These are phyloP conservation scores for Penicillium argentinense DNA, from an alignment of 495 filamentous ascomycete genomes.

Conservation along the genomic window DNA sequence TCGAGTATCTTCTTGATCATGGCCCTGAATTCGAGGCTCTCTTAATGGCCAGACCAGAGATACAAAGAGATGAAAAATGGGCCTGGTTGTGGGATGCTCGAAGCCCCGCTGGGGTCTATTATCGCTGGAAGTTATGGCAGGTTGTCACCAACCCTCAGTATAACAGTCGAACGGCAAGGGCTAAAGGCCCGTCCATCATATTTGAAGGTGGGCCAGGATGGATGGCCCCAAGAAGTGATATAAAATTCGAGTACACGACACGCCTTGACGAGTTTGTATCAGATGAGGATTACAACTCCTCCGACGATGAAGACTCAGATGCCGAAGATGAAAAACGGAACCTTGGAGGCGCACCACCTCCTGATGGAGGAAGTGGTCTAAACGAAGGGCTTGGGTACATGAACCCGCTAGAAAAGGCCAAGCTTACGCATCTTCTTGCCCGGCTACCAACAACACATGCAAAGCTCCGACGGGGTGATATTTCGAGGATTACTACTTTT, in stretches of 20 bases:
- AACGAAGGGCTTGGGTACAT: conserved; percentile 70
- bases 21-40: conserved; percentile 91
- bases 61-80: conserved; percentile 84
- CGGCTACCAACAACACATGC: conserved; percentile 76
- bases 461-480: conserved; percentile 78
- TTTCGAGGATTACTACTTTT: conserved; percentile 83
- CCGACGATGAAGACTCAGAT: conserved; percentile 83
- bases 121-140: conserved; percentile 89
- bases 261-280: conserved; percentile 73
- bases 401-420: conserved; percentile 80
- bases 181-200: conserved; percentile 38
- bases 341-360: conserved; percentile 50
- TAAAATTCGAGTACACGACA: conserved; percentile 76
- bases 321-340: conserved; percentile 64
- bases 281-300: conserved; percentile 81
- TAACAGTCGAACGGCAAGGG: conserved; percentile 25
- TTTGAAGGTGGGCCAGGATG: conserved; percentile 73
- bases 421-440: conserved; percentile 74
- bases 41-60: conserved; percentile 78
- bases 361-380: conserved; percentile 36
- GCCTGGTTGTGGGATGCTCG: conserved; percentile 92
- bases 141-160: conserved; percentile 57
- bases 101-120: conserved; percentile 77
- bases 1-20: conserved; percentile 74
- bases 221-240: conserved; percentile 62